Percentiles rank a stretch among this genome's conserved stretches.
Evolutionary conservation across 768 basidiomycete species (phyloP).

Genomic region (Naganishia onofrii): DNA sequence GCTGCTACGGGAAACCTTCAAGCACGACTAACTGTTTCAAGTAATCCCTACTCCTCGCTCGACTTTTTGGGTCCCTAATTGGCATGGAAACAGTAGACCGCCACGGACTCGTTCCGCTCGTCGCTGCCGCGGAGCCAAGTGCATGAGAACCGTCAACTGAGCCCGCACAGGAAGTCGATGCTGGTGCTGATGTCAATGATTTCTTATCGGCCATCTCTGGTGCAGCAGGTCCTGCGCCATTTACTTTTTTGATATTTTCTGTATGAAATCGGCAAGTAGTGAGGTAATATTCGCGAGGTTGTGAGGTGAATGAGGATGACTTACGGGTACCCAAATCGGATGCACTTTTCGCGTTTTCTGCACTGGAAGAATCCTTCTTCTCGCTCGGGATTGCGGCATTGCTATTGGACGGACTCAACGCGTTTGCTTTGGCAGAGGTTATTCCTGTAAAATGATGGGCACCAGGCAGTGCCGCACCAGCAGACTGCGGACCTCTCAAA

Average conservation of each 20-base stretch:
- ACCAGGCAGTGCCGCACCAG: conserved; percentile 7
- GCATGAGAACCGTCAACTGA: conserved; percentile 9
- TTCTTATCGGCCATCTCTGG: conserved; percentile 2
- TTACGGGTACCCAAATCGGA: neutral
- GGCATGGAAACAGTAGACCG: conserved; percentile 63
- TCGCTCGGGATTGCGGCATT: neutral
- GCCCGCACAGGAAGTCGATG: conserved; percentile 2
- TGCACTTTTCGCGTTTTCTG: neutral
- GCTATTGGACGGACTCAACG: neutral
- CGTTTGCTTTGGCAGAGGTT: neutral
- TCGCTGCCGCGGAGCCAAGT: conserved; percentile 50
- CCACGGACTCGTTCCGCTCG: conserved; percentile 52
- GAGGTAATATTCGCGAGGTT: neutral
- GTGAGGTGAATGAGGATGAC: neutral
- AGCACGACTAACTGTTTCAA: conserved; percentile 80
- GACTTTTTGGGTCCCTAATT: conserved; percentile 89
- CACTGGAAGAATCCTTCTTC: conserved; percentile 7
- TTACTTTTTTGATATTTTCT: conserved; percentile 10
- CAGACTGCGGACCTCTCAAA: conserved; percentile 5
- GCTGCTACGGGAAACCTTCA: too few species aligned
- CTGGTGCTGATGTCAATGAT: neutral
- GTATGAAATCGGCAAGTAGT: neutral
- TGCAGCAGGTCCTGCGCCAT: neutral
- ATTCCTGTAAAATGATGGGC: conserved; percentile 4
- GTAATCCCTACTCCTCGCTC: conserved; percentile 91